Conservation (phyloP, 1,284 basidiomycete genomes). For the Vanrija humicola region DNA sequence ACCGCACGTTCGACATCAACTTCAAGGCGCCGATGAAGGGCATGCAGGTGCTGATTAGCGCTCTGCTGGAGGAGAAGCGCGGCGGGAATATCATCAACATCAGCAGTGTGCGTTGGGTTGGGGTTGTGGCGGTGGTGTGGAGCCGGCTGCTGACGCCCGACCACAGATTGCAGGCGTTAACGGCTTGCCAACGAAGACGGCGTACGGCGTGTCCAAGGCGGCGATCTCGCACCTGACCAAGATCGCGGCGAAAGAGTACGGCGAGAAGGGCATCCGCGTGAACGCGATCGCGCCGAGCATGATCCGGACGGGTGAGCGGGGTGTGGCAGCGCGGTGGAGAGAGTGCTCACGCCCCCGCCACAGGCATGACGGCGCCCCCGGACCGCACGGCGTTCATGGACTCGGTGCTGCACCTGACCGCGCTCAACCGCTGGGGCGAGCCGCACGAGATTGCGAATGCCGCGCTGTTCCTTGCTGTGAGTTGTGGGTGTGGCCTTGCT, state of each 20-base stretch:
- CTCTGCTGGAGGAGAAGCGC: not conserved
- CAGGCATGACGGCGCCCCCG: constrained; percentile 3
- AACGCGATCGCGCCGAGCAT: constrained; percentile 88
- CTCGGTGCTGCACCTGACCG: not conserved
- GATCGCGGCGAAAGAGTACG: constrained; percentile 74
- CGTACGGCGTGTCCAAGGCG: constrained; percentile 83
- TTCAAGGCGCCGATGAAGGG: constrained; percentile 1
- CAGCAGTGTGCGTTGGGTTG: not conserved
- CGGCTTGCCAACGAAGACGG: not conserved
- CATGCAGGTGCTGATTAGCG: constrained; percentile 5
- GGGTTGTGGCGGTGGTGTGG: not conserved
- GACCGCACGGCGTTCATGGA: not conserved
- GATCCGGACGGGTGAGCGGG: constrained; percentile 59
- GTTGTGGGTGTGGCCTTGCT: not conserved
- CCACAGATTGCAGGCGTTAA: constrained; percentile 3
- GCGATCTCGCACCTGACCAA: constrained; percentile 84
- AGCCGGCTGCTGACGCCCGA: not conserved
- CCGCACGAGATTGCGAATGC: constrained; percentile 3
- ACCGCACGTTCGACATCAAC: constrained; percentile 4
- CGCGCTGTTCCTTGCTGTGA: constrained; percentile 6
- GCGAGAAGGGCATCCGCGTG: constrained; percentile 75
- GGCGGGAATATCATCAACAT: constrained; percentile 6
- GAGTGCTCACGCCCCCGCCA: not conserved
- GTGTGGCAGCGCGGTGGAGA: too few relatives aligned
- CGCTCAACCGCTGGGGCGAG: constrained; percentile 2